A percentile compares a stretch with the other conserved stretches of the same genome.
phyloP scores from a whole-genome alignment of 495 filamentous ascomycete genomes.

The Daldinia decipiens region DNA sequence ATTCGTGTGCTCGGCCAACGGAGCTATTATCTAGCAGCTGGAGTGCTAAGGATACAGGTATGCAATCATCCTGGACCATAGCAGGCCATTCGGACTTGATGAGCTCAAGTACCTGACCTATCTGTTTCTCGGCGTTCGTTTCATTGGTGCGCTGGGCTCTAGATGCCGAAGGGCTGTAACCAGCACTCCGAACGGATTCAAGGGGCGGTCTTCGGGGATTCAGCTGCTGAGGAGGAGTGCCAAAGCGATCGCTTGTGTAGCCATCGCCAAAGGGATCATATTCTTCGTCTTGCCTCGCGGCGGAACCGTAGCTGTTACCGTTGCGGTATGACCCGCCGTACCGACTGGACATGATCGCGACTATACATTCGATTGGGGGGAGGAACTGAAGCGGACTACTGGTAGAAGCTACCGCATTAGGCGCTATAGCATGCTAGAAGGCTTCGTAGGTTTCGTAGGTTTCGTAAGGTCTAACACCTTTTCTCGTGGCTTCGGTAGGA shows the following conservation, averaged over 20 bases:
- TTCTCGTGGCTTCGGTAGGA: background rate
- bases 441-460: slow-evolving; percentile 1
- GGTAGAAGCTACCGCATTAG: slow-evolving; percentile 10
- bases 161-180: slow-evolving; percentile 35
- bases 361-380: slow-evolving; percentile 39
- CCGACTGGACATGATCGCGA: slow-evolving; percentile 54
- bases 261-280: slow-evolving; percentile 60
- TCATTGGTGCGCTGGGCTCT: slow-evolving; percentile 47
- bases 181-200: slow-evolving; percentile 30
- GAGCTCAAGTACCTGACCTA: slow-evolving; percentile 62
- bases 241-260: slow-evolving; percentile 54
- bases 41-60: slow-evolving; percentile 91
- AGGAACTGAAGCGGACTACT: slow-evolving; percentile 1
- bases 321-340: slow-evolving; percentile 56
- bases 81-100: slow-evolving; percentile 91
- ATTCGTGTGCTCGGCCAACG: slow-evolving; percentile 86
- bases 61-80: slow-evolving; percentile 85
- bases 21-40: slow-evolving; percentile 94
- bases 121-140: slow-evolving; percentile 59
- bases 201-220: slow-evolving; percentile 44
- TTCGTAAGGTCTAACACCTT: background rate
- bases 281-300: slow-evolving; percentile 51
- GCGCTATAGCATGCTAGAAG: slow-evolving; percentile 9
- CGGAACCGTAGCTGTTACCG: slow-evolving; percentile 32
- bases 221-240: slow-evolving; percentile 42